Conservation (phyloP, 2,329 filamentous ascomycete genomes). For the Drechslerella stenobrocha region DNA sequence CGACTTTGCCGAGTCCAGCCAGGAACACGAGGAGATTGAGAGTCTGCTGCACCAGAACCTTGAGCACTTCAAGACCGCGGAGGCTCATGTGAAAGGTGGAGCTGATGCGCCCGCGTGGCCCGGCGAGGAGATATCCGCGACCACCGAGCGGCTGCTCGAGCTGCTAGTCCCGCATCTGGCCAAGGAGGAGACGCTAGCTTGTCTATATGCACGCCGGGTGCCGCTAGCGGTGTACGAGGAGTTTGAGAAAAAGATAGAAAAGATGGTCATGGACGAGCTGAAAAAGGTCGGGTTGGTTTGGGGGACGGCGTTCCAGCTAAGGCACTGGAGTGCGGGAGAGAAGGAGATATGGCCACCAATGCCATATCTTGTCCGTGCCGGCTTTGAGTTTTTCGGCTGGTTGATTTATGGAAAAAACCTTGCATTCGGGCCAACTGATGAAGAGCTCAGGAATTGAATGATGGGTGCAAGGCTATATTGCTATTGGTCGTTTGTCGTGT, state of each 20-base stretch:
- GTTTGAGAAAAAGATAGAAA: slow-evolving; percentile 34
- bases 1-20: slow-evolving; percentile 47
- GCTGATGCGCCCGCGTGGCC: slow-evolving; percentile 30
- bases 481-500: neutral
- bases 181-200: slow-evolving; percentile 47
- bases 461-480: neutral
- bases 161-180: slow-evolving; percentile 36
- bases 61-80: slow-evolving; percentile 27
- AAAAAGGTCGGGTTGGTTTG: slow-evolving; percentile 34
- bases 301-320: slow-evolving; percentile 20
- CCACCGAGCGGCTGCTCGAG: slow-evolving; percentile 33
- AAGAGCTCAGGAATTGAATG: slow-evolving; percentile 23
- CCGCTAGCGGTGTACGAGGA: slow-evolving; percentile 26
- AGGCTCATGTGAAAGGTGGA: slow-evolving; percentile 38
- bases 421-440: slow-evolving; percentile 26
- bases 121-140: slow-evolving; percentile 42
- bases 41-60: slow-evolving; percentile 19
- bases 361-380: slow-evolving; percentile 28
- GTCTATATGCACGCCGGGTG: slow-evolving; percentile 37
- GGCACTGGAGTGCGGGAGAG: slow-evolving; percentile 41
- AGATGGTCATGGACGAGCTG: slow-evolving; percentile 26
- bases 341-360: slow-evolving; percentile 46
- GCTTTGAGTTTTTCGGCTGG: slow-evolving; percentile 36
- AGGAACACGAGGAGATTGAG: slow-evolving; percentile 49
- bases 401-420: slow-evolving; percentile 37